Conservation (phyloP, 306 rosid species). For the Arachis hypogaea region DNA sequence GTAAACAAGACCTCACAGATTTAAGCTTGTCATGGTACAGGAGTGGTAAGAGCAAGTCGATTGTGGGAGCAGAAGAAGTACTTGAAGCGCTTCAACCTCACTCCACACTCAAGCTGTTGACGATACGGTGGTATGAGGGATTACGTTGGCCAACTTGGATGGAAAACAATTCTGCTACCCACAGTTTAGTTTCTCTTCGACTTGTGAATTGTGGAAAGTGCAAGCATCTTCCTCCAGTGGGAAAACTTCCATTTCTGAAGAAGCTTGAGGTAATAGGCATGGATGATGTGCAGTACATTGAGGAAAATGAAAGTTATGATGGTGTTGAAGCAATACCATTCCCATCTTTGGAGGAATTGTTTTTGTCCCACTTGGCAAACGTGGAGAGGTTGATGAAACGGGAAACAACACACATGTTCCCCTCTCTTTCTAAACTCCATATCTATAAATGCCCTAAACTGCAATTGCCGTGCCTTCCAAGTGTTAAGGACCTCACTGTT, state of each 20-base stretch:
- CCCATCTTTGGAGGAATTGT: background rate
- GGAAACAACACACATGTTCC: too few species aligned
- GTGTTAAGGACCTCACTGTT: background rate
- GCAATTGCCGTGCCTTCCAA: background rate
- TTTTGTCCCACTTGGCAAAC: background rate
- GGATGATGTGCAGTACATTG: too few species aligned
- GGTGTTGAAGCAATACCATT: background rate
- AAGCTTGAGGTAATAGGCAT: too few species aligned
- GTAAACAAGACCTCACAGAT: background rate
- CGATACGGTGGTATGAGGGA: background rate
- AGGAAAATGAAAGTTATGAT: background rate
- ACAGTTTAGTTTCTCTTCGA: too few species aligned
- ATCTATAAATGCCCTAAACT: background rate
- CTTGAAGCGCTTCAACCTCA: too few species aligned
- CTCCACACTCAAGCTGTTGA: background rate
- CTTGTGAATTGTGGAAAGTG: too few species aligned
- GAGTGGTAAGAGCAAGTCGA: background rate
- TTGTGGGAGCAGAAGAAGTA: too few species aligned
- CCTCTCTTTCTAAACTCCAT: too few species aligned
- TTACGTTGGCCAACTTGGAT: background rate
- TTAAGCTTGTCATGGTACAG: background rate
- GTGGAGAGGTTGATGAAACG: too few species aligned
- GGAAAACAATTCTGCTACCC: background rate
- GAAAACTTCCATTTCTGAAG: too few species aligned
- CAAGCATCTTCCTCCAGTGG: too few species aligned